Percentiles rank a stretch among this genome's conserved stretches.
Conservation (phyloP, 306 rosid species). For the Nissolia schottii region DNA sequence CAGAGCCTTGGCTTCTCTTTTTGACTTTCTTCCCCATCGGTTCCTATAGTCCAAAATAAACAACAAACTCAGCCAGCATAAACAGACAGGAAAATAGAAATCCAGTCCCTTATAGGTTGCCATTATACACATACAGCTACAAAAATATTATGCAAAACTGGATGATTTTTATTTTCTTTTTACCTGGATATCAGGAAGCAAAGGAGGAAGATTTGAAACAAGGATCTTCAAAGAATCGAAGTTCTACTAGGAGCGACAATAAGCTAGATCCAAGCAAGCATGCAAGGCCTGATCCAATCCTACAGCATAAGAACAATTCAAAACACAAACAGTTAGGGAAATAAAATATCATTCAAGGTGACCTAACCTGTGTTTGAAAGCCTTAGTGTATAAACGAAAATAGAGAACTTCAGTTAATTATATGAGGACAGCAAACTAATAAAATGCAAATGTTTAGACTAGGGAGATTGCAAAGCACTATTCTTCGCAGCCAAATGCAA, state of each 20-base stretch:
- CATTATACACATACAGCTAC: neutral
- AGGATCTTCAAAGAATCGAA: neutral
- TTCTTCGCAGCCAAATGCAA: neutral
- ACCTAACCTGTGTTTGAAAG: neutral
- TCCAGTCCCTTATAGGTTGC: neutral
- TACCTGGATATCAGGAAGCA: slow-evolving; percentile 31
- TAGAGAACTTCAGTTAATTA: neutral
- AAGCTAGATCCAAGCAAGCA: slow-evolving; percentile 6
- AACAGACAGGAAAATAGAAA: neutral
- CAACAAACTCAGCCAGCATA: slow-evolving; percentile 16
- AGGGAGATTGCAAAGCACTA: neutral
- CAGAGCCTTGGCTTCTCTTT: slow-evolving; percentile 55
- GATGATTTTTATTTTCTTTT: neutral
- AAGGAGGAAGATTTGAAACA: neutral
- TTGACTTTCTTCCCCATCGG: slow-evolving; percentile 83
- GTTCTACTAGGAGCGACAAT: neutral
- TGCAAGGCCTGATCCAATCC: neutral
- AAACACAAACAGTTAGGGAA: neutral
- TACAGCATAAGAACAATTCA: neutral
- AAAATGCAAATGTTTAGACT: neutral
- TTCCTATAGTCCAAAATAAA: slow-evolving; percentile 49
- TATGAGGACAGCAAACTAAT: neutral
- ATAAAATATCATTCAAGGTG: neutral
- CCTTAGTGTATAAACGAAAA: neutral
- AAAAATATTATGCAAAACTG: no score